Evolutionary conservation across 192 early-diverging fungal species (phyloP).

Genomic region (Rhizophagus prolifer): DNA sequence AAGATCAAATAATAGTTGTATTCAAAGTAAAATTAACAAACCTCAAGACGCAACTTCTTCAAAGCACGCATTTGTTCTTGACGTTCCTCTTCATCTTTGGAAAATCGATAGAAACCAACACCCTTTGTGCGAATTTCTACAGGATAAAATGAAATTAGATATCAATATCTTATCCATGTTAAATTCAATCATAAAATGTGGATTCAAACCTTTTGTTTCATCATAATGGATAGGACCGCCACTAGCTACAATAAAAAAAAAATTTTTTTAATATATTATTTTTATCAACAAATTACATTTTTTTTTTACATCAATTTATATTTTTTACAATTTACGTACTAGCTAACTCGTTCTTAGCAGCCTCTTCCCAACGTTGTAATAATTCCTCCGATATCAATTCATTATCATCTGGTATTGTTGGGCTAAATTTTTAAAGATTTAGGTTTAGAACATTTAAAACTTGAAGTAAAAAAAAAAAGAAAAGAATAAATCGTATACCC

Average conservation of each 20-base stretch:
- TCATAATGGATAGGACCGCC: constrained; percentile 18
- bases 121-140: constrained; percentile 65
- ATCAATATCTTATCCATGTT: constrained; percentile 19
- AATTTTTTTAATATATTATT: not conserved
- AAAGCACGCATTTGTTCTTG: constrained; percentile 60
- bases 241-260: not conserved
- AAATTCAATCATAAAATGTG: constrained; percentile 1
- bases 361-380: constrained; percentile 17
- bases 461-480: no score
- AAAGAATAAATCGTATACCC: constrained; percentile 7
- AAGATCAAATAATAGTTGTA: no score
- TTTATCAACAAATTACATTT: not conserved
- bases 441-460: no score
- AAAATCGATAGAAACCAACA: constrained; percentile 69
- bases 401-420: constrained; percentile 28
- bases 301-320: not conserved
- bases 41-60: constrained; percentile 52
- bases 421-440: not conserved
- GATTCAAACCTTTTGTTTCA: constrained; percentile 22
- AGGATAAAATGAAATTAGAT: not conserved
- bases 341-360: not conserved
- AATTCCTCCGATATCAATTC: constrained; percentile 18
- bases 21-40: no score
- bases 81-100: constrained; percentile 62
- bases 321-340: not conserved